Conservation (phyloP, 148 eudicot genomes). For the Suaeda aralocaspica region DNA sequence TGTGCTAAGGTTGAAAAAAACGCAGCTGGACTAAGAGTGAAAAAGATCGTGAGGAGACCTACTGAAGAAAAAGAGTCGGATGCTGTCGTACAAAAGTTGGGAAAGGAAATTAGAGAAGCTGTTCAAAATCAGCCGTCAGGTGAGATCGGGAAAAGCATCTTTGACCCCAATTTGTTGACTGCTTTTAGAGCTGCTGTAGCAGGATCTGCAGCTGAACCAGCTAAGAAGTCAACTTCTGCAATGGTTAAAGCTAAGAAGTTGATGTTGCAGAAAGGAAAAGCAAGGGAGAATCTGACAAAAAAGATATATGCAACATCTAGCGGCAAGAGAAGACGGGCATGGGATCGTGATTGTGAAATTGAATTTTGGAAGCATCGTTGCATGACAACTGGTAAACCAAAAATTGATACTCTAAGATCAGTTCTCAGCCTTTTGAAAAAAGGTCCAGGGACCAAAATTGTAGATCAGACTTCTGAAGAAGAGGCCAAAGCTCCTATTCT, state of each 20-base stretch:
- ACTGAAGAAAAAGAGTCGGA: slow-evolving; percentile 66
- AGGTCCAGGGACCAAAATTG: slow-evolving; percentile 32
- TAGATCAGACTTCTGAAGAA: slow-evolving; percentile 33
- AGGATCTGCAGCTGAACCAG: slow-evolving; percentile 49
- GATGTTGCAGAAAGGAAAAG: slow-evolving; percentile 72
- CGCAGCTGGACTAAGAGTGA: slow-evolving; percentile 62
- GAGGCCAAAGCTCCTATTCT: slow-evolving; percentile 56
- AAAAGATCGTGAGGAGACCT: slow-evolving; percentile 79
- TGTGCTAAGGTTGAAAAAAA: slow-evolving; percentile 38
- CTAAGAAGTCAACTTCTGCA: slow-evolving; percentile 42
- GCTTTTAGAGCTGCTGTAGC: slow-evolving; percentile 88
- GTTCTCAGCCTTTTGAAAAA: slow-evolving; percentile 68
- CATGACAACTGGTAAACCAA: slow-evolving; percentile 50
- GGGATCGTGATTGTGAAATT: slow-evolving; percentile 91
- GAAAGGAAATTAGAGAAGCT: slow-evolving; percentile 79
- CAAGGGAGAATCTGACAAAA: slow-evolving; percentile 84
- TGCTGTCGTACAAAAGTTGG: slow-evolving; percentile 60
- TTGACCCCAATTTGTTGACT: slow-evolving; percentile 78
- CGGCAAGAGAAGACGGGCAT: slow-evolving; percentile 66
- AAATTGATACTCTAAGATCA: slow-evolving; percentile 68
- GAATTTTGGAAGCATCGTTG: slow-evolving; percentile 98
- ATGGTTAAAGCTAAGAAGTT: slow-evolving; percentile 63
- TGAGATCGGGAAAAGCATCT: slow-evolving; percentile 48
- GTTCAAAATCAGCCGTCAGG: slow-evolving; percentile 58
- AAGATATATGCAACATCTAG: slow-evolving; percentile 73